Evolutionary conservation across 2,329 filamentous ascomycete species (phyloP).

Genomic region (Venturia effusa): DNA sequence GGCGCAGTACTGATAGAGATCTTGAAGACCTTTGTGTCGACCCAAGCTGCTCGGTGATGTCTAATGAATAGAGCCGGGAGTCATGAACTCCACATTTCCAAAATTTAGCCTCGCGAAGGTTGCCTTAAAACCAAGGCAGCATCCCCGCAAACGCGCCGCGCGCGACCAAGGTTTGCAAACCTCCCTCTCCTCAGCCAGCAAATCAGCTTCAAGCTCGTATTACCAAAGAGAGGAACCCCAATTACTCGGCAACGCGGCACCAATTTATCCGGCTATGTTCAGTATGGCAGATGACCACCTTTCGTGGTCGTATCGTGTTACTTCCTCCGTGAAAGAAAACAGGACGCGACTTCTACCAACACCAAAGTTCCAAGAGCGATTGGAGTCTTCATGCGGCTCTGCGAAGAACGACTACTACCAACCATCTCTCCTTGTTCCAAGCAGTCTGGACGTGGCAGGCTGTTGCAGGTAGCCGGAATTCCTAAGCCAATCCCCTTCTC

Average conservation of each 20-base stretch:
- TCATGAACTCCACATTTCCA: no score
- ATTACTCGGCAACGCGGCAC: constrained; percentile 2
- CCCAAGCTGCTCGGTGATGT: no score
- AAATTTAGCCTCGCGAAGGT: neutral
- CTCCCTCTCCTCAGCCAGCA: neutral
- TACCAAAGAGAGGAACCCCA: neutral
- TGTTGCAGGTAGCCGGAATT: neutral
- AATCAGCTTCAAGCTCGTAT: constrained; percentile 6
- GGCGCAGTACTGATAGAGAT: no score
- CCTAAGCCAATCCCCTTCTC: neutral
- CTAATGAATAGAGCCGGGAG: no score
- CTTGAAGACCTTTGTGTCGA: no score
- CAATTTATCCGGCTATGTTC: neutral
- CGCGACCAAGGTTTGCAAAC: neutral
- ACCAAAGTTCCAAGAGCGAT: neutral
- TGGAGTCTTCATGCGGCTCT: neutral
- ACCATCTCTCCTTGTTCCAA: neutral
- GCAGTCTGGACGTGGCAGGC: neutral
- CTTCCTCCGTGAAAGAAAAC: neutral
- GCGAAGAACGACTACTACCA: neutral
- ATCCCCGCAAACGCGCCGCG: neutral
- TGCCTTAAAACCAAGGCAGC: neutral
- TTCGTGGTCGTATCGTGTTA: neutral
- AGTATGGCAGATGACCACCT: constrained; percentile 1
- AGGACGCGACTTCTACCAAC: neutral